Conservation (phyloP, 169 alveolate species). For the Plasmodium berghei region DNA sequence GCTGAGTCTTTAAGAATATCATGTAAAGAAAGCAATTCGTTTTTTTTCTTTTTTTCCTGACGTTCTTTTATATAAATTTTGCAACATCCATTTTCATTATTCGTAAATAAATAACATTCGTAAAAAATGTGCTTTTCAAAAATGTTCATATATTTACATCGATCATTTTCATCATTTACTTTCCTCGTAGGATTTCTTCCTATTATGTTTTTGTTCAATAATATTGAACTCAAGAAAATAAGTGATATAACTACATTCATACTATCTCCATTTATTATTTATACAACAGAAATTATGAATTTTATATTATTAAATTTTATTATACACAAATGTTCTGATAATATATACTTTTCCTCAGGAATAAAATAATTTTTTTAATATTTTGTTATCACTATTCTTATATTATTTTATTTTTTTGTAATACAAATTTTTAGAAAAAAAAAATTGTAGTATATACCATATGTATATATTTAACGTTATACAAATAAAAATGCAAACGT, state of each 20-base stretch:
- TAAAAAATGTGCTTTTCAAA: conserved; percentile 27
- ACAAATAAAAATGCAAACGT: too few species aligned
- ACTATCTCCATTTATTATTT: conserved; percentile 28
- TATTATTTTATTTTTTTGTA: too few species aligned
- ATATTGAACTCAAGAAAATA: conserved; percentile 13
- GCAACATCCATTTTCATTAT: conserved; percentile 9
- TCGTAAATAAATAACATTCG: conserved; percentile 29
- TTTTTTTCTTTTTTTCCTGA: neutral
- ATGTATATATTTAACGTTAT: too few species aligned
- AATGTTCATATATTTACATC: conserved; percentile 18
- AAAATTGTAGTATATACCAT: too few species aligned
- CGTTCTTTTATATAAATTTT: conserved; percentile 8
- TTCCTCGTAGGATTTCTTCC: neutral
- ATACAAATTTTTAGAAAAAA: too few species aligned
- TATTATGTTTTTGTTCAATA: conserved; percentile 13
- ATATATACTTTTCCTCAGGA: too few species aligned
- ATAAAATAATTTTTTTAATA: too few species aligned
- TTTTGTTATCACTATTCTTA: too few species aligned
- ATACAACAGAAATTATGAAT: neutral
- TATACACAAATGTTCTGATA: neutral
- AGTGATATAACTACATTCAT: conserved; percentile 15
- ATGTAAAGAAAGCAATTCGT: conserved; percentile 18
- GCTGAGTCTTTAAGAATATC: conserved; percentile 28
- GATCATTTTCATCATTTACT: conserved; percentile 11
- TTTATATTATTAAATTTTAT: neutral